Evolutionary conservation across 1,139 yeast species (phyloP).

Genomic region (Geotrichum australiense): DNA sequence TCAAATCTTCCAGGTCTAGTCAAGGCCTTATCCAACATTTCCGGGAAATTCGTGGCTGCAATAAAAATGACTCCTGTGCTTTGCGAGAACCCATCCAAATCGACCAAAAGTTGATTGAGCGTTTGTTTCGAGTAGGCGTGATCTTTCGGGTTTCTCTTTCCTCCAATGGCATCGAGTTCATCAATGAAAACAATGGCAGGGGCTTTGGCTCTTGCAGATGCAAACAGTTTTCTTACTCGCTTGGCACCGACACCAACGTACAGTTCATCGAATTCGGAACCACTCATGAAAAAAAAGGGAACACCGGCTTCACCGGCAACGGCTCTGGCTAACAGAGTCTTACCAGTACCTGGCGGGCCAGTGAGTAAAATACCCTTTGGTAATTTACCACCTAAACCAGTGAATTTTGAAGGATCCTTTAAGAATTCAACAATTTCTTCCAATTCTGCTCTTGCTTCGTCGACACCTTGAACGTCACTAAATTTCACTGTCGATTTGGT

Average conservation of each 20-base stretch:
- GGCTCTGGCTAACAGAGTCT: slow-evolving; percentile 92
- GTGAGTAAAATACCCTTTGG: slow-evolving; percentile 96
- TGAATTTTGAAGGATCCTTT: slow-evolving; percentile 92
- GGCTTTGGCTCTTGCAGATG: slow-evolving; percentile 89
- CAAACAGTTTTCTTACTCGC: slow-evolving; percentile 87
- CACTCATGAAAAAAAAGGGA: slow-evolving; percentile 97
- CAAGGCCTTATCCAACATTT: slow-evolving; percentile 89
- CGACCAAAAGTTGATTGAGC: slow-evolving; percentile 88
- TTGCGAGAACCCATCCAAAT: slow-evolving; percentile 93
- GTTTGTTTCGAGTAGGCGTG: slow-evolving; percentile 98
- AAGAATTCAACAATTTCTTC: slow-evolving; percentile 96
- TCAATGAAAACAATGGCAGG: slow-evolving; percentile 97
- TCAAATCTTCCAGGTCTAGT: slow-evolving; percentile 99
- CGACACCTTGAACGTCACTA: slow-evolving; percentile 94
- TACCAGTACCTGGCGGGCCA: slow-evolving; percentile 99
- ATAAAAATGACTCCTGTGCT: slow-evolving; percentile 89
- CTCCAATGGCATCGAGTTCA: slow-evolving; percentile 97
- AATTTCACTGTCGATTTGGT: slow-evolving; percentile 86
- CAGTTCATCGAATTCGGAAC: slow-evolving; percentile 95
- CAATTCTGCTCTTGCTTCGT: slow-evolving; percentile 94
- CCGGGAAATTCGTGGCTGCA: slow-evolving; percentile 98
- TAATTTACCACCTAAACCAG: slow-evolving; percentile 92
- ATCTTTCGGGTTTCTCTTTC: slow-evolving; percentile 93
- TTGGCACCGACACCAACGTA: slow-evolving; percentile 99
- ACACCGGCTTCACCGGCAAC: slow-evolving; percentile 99